Percentiles rank a stretch among this genome's conserved stretches.
Conservation (phyloP, 2,329 filamentous ascomycete species). For the Curvularia eragrostidis region DNA sequence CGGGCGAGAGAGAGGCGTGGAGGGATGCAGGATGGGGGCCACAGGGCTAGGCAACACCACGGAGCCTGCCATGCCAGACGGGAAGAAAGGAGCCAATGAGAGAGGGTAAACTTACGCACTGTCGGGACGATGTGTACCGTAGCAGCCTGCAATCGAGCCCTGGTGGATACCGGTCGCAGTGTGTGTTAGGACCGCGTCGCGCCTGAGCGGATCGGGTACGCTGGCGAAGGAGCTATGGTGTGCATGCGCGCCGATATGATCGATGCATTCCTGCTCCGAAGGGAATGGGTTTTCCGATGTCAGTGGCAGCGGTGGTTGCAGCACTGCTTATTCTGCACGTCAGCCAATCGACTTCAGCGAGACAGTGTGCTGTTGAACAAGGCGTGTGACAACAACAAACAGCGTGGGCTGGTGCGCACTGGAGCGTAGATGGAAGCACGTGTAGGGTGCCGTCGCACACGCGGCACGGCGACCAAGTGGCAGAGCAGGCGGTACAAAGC, state of each 20-base stretch:
- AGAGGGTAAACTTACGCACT: constrained; percentile 59
- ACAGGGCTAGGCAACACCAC: constrained; percentile 49
- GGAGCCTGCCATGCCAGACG: constrained; percentile 43
- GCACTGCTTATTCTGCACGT: constrained; percentile 52
- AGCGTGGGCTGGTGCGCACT: constrained; percentile 45
- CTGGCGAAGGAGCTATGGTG: constrained; percentile 54
- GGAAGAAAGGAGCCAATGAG: constrained; percentile 49
- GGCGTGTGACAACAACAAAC: constrained; percentile 48
- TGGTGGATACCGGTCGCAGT: constrained; percentile 55
- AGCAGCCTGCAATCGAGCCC: constrained; percentile 58
- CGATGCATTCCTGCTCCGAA: constrained; percentile 56
- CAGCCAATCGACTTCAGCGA: constrained; percentile 49
- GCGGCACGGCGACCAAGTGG: constrained; percentile 46
- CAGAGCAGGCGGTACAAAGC: constrained; percentile 39
- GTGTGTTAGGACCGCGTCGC: constrained; percentile 58
- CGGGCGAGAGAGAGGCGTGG: constrained; percentile 47
- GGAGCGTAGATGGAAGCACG: constrained; percentile 32
- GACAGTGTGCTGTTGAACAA: constrained; percentile 41
- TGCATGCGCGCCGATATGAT: constrained; percentile 55
- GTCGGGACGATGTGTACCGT: constrained; percentile 61
- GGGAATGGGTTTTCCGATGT: constrained; percentile 53
- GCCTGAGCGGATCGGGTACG: constrained; percentile 58
- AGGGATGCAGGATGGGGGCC: constrained; percentile 44
- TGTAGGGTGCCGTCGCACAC: constrained; percentile 47
- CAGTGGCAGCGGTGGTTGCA: constrained; percentile 53